Evolutionary conservation across 2,329 filamentous ascomycete species (phyloP).

Genomic region (Diaporthe sp.): DNA sequence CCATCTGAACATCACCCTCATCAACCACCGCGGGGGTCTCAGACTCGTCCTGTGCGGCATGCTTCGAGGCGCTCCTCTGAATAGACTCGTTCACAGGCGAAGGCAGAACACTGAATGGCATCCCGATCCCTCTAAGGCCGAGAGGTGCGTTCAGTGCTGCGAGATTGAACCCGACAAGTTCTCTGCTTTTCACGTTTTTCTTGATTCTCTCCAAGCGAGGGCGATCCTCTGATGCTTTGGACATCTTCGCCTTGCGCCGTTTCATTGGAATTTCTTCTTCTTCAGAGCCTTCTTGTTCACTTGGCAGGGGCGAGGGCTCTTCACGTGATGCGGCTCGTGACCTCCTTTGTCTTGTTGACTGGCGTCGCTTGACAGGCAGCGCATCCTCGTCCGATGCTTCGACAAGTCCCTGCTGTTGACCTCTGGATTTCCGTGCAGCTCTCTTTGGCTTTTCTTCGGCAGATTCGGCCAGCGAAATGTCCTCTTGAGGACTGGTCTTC

Average conservation of each 20-base stretch:
- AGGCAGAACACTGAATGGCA: constrained; percentile 38
- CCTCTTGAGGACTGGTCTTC: background rate
- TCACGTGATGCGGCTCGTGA: background rate
- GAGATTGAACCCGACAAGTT: constrained; percentile 57
- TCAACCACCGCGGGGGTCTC: background rate
- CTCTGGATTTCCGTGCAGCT: constrained; percentile 4
- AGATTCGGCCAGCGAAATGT: background rate
- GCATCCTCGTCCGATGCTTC: constrained; percentile 4
- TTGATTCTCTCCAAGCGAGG: constrained; percentile 56
- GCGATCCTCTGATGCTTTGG: background rate
- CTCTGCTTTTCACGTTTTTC: constrained; percentile 60
- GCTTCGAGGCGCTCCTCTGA: background rate
- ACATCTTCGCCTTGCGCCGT: constrained; percentile 2
- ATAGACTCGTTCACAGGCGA: constrained; percentile 33
- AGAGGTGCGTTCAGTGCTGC: constrained; percentile 29
- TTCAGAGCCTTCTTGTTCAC: constrained; percentile 40
- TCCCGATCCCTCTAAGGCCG: constrained; percentile 36
- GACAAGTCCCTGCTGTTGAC: background rate
- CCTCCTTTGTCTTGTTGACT: constrained; percentile 7
- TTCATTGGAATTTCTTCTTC: constrained; percentile 30
- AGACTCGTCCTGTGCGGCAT: background rate
- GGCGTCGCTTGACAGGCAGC: constrained; percentile 11
- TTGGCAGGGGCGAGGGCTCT: background rate
- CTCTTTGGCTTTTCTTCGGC: background rate
- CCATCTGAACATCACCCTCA: background rate